phyloP scores from a whole-genome alignment of 345 rosid species.

The Citrus unshiu region DNA sequence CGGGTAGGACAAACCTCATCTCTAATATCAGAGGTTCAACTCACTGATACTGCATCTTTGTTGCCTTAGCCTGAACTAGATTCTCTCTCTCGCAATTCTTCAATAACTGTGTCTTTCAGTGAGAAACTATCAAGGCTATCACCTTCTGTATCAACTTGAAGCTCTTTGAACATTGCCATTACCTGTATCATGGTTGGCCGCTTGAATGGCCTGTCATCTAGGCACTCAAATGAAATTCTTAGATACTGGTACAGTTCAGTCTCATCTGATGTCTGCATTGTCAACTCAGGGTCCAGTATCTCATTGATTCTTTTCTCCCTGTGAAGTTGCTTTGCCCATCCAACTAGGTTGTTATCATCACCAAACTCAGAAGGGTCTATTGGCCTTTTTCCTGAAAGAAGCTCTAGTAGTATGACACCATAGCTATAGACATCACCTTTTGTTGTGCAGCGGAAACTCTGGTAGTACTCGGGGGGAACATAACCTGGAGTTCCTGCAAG shows the following conservation, averaged over 20 bases:
- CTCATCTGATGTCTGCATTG: constrained; percentile 42
- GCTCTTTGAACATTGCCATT: constrained; percentile 97
- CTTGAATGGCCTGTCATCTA: constrained; percentile 80
- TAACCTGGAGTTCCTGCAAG: constrained; percentile 99
- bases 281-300: constrained; percentile 67
- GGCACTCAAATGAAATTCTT: constrained; percentile 80
- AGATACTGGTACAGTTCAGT: constrained; percentile 68
- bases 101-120: constrained; percentile 55
- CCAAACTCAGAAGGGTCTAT: constrained; percentile 80
- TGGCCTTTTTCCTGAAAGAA: constrained; percentile 90
- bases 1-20: constrained; percentile 9
- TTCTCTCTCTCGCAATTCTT: constrained; percentile 57
- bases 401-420: constrained; percentile 91
- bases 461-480: constrained; percentile 95
- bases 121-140: constrained; percentile 72
- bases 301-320: constrained; percentile 60
- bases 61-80: constrained; percentile 24
- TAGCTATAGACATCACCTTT: constrained; percentile 97
- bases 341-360: constrained; percentile 89
- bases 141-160: constrained; percentile 73
- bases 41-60: neutral
- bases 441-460: constrained; percentile 92
- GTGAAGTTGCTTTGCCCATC: constrained; percentile 89
- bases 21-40: constrained; percentile 1
- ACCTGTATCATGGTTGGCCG: constrained; percentile 96